Evolutionary conservation across 2,329 filamentous ascomycete genomes (phyloP), one percentile per base, ranked within the genome.

Genomic region (Cladophialophora bantiana): DNA sequence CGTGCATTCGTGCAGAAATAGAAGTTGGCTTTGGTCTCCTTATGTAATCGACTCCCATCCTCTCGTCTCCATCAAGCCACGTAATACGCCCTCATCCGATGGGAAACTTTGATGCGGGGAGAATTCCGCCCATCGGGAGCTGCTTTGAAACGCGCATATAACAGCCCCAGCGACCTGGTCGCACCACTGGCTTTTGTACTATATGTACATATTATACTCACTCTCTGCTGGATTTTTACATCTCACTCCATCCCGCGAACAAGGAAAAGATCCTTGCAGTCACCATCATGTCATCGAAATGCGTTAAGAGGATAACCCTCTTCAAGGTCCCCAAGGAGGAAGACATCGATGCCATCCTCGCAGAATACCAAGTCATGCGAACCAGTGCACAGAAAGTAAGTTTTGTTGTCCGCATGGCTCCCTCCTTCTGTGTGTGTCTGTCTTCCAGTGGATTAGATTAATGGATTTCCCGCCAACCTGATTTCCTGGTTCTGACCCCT

Each of bases 301-400:
- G 75, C 34, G 80, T 85, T 72, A 81, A 84, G 71, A 80, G 84
- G 58, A 78, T 85, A 68, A 85, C 83, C 35, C 77, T 84, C 67
- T 86, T 86, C 80, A 85, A 85, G 72, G 77, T 85, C 64, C 79
- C 82, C 66, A 78, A 81, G 53, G 79, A 81, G 48, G 78, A 77
- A 55, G 79, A 83, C 67, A 78, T 81, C 26, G 73, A 78, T 34
- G 74, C 76, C 15, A 72, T 85, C 5, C 69, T 85, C 1, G 80
- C 81, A 26, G 74, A 80, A 65, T 84, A 83, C 72, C 78, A 80
- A 64, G 73, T 77, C 4, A 72, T 84, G 7, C 75, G 77, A 13
- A 75, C 78, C 66, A 80, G 80, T 0, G 80, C 82, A 18, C 74
- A 78, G 32, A 83, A 83, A 78, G 82, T 83, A 73, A 26, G 35